phyloP scores from a whole-genome alignment of 108 stramenopile genomes.

The Pseudonitzschia multiseries region DNA sequence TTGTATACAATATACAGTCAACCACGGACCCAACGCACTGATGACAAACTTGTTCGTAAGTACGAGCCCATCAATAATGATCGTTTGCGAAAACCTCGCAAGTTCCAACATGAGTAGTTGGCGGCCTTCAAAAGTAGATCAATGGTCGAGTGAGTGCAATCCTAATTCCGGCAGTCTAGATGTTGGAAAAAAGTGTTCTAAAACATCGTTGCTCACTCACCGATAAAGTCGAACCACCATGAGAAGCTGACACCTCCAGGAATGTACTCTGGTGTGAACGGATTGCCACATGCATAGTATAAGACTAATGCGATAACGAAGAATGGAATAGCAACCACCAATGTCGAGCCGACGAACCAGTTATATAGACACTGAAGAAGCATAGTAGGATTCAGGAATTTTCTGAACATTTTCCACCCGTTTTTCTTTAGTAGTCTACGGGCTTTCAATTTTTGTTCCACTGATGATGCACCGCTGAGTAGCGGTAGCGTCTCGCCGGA shows the following conservation, averaged over 20 bases:
- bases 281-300: constrained; percentile 65
- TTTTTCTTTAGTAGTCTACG: constrained; percentile 6
- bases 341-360: constrained; percentile 9
- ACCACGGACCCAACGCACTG: constrained; percentile 61
- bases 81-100: constrained; percentile 48
- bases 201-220: neutral
- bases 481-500: constrained; percentile 4
- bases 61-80: constrained; percentile 49
- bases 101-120: constrained; percentile 58
- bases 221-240: constrained; percentile 46
- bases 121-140: constrained; percentile 29
- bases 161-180: neutral
- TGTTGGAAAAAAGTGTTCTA: neutral
- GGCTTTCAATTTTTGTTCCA: constrained; percentile 1
- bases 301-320: constrained; percentile 37
- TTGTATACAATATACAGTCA: constrained; percentile 67
- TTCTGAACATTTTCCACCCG: neutral
- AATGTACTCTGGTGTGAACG: constrained; percentile 51
- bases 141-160: neutral
- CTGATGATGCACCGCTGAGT: neutral
- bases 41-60: constrained; percentile 43
- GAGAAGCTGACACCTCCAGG: constrained; percentile 53
- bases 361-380: neutral
- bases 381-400: neutral
- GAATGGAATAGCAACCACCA: constrained; percentile 22